phyloP scores from a whole-genome alignment of 1,284 basidiomycete species.

The Apiotrichum montevideense region DNA sequence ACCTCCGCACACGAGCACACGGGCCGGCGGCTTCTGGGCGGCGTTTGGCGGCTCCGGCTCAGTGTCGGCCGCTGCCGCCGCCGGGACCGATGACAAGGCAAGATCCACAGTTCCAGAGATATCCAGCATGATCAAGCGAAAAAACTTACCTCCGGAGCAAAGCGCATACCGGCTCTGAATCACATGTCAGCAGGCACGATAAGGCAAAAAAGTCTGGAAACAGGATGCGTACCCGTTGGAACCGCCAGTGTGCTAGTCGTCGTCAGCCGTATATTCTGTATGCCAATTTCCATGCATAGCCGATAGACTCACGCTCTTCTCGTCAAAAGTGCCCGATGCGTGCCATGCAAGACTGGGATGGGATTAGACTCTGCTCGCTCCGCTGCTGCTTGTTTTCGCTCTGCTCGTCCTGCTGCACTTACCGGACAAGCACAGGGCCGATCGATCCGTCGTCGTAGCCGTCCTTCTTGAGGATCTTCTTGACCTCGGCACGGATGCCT shows the following conservation, averaged over 20 bases:
- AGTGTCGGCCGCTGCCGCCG: too few relatives aligned
- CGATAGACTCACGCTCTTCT: conserved; percentile 29
- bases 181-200: conserved; percentile 3
- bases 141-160: conserved; percentile 47
- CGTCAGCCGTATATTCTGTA: too few relatives aligned
- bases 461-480: conserved; percentile 43
- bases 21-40: too few relatives aligned
- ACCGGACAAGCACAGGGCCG: conserved; percentile 46
- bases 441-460: conserved; percentile 47
- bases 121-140: too few relatives aligned
- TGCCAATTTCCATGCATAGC: not conserved
- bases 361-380: not conserved
- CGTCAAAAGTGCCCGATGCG: conserved; percentile 48
- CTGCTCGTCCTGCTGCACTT: not conserved
- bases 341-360: conserved; percentile 52
- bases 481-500: conserved; percentile 38
- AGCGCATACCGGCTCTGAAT: conserved; percentile 36
- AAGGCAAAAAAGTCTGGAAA: not conserved
- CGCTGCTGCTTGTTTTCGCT: too few relatives aligned
- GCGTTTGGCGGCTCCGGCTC: too few relatives aligned
- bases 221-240: conserved; percentile 47
- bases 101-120: too few relatives aligned
- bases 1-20: too few relatives aligned
- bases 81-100: too few relatives aligned
- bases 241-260: conserved; percentile 49